Evolutionary conservation across 1,139 yeast genomes (phyloP).

Genomic region (Scheffersomyces segobiensis): DNA sequence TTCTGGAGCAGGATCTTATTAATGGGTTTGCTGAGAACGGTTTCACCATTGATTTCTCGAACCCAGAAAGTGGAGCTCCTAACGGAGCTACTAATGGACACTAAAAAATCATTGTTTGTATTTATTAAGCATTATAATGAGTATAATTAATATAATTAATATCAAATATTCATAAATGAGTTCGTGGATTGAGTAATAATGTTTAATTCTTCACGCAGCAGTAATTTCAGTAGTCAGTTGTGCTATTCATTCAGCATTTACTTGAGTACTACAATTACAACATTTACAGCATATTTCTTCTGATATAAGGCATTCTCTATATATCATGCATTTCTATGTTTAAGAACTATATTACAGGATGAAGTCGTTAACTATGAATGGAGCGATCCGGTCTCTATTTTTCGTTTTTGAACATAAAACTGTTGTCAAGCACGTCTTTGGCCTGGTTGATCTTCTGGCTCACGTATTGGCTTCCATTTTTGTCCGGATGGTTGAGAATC

Average conservation of each 20-base stretch:
- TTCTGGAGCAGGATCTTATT: constrained; percentile 1
- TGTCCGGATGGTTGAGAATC: constrained; percentile 75
- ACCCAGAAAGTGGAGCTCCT: neutral
- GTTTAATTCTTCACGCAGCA: too few relatives aligned
- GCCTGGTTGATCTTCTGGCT: constrained; percentile 80
- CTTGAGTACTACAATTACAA: neutral
- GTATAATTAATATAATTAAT: too few relatives aligned
- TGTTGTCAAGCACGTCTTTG: constrained; percentile 59
- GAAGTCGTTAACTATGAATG: neutral
- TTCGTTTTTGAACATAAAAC: constrained; percentile 40
- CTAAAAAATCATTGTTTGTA: neutral
- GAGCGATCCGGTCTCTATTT: neutral
- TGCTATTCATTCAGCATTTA: too few relatives aligned
- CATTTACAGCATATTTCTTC: too few relatives aligned
- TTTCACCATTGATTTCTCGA: neutral
- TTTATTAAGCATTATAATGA: neutral
- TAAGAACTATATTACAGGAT: neutral
- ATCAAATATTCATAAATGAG: neutral
- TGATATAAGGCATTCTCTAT: neutral
- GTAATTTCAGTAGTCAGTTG: too few relatives aligned
- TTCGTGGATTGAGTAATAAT: neutral
- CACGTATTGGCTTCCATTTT: constrained; percentile 69
- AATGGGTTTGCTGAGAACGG: constrained; percentile 3
- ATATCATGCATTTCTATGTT: neutral
- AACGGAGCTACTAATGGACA: neutral